A percentile compares a stretch with the other conserved stretches of the same genome.
Conservation (phyloP, 768 basidiomycete genomes). For the Boletus tylopilopsis region DNA sequence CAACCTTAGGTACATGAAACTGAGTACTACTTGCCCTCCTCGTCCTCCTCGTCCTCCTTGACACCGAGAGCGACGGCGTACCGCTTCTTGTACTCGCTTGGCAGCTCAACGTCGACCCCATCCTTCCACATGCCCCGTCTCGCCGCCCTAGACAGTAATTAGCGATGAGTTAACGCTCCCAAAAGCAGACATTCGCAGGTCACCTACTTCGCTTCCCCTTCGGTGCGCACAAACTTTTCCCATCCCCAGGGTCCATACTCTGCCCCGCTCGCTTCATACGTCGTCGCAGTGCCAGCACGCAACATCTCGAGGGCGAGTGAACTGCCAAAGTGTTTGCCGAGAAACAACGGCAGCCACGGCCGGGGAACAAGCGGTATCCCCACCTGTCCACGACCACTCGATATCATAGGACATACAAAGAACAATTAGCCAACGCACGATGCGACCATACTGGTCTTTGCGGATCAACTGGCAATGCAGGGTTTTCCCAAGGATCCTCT, state of each 20-base stretch:
- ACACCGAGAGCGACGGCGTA: conserved; percentile 33
- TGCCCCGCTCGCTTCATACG: conserved; percentile 75
- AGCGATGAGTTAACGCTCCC: background rate
- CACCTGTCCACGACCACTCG: too few species aligned
- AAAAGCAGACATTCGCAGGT: background rate
- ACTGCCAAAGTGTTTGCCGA: conserved; percentile 38
- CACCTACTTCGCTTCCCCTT: conserved; percentile 66
- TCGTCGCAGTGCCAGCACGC: conserved; percentile 68
- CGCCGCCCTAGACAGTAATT: conserved; percentile 48
- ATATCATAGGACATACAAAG: background rate
- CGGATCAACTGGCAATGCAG: conserved; percentile 71
- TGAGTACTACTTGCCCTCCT: too few species aligned
- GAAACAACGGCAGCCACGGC: conserved; percentile 47
- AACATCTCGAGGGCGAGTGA: conserved; percentile 72
- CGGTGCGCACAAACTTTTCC: conserved; percentile 56
- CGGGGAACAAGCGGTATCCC: conserved; percentile 54
- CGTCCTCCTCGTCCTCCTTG: background rate
- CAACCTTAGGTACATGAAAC: too few species aligned
- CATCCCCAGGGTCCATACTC: conserved; percentile 73
- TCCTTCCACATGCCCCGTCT: conserved; percentile 77
- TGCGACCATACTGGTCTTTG: conserved; percentile 80
- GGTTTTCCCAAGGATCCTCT: conserved; percentile 49
- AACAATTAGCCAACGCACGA: conserved; percentile 46
- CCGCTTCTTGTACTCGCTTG: conserved; percentile 78
- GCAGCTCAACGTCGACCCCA: conserved; percentile 55